phyloP scores from a whole-genome alignment of 139 green algal species.

The Chlorella sp. region DNA sequence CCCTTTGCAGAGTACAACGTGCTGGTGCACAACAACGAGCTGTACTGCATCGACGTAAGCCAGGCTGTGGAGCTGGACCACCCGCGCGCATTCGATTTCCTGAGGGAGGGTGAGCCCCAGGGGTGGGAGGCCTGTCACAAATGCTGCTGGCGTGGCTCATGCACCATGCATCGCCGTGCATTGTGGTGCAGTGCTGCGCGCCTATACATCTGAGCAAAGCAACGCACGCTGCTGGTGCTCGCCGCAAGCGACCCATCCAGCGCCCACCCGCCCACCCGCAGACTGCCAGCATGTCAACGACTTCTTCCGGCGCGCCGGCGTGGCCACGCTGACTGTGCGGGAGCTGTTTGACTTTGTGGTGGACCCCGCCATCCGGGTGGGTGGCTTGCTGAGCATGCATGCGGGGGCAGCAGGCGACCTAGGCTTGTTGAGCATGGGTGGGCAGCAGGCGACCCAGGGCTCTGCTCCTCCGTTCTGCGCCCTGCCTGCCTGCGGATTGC shows the following conservation, averaged over 20 bases:
- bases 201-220: too few species aligned
- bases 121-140: background rate
- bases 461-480: too few species aligned
- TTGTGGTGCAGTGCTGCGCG: too few species aligned
- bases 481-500: too few species aligned
- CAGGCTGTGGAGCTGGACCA: conserved; percentile 98
- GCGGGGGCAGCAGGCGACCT: too few species aligned
- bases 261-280: background rate
- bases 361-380: conserved; percentile 84
- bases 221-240: background rate
- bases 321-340: conserved; percentile 82
- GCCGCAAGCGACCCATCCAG: background rate
- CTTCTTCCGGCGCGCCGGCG: conserved; percentile 86
- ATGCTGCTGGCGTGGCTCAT: too few species aligned
- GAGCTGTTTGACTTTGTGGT: conserved; percentile 99
- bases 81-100: conserved; percentile 96
- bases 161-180: too few species aligned
- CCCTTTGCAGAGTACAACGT: conserved; percentile 28
- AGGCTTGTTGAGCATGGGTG: too few species aligned
- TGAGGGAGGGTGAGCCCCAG: conserved; percentile 71
- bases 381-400: conserved; percentile 20
- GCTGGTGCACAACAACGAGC: conserved; percentile 65
- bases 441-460: too few species aligned
- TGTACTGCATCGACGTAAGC: conserved; percentile 94
- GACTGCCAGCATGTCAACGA: conserved; percentile 94